Evolutionary conservation across 768 basidiomycete species (phyloP).

Genomic region (Suillus ampliporus): DNA sequence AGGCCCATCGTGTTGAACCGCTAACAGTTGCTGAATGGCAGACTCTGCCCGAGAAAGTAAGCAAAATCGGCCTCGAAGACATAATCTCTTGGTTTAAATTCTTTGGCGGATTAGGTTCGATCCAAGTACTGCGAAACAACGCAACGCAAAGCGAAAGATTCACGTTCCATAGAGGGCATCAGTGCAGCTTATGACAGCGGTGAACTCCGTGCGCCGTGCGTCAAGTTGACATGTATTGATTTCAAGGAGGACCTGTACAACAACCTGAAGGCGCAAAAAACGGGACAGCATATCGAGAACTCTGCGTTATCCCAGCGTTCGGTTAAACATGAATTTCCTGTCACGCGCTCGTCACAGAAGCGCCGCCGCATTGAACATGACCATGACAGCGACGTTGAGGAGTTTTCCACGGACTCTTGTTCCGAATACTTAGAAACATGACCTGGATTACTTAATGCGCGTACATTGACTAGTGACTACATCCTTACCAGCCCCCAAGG

Average conservation of each 20-base stretch:
- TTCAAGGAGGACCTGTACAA: constrained; percentile 49
- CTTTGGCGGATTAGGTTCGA: constrained; percentile 2
- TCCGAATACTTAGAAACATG: not conserved
- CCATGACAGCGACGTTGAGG: not conserved
- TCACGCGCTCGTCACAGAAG: not conserved
- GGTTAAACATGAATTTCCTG: not conserved
- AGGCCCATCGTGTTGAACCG: constrained; percentile 45
- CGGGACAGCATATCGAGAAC: not conserved
- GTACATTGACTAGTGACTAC: not conserved
- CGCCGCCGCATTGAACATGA: not conserved
- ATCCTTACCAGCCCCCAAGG: too few relatives aligned
- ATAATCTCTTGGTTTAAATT: constrained; percentile 14
- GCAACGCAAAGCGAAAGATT: constrained; percentile 44
- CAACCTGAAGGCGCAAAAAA: constrained; percentile 15
- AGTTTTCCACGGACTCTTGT: not conserved
- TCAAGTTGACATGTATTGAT: constrained; percentile 49
- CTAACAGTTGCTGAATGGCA: constrained; percentile 54
- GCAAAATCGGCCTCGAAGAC: constrained; percentile 20
- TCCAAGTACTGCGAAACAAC: constrained; percentile 44
- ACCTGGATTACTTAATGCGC: not conserved
- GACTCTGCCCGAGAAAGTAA: constrained; percentile 45
- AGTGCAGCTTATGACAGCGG: constrained; percentile 52
- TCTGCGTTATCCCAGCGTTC: not conserved
- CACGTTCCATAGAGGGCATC: constrained; percentile 40
- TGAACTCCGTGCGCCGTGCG: constrained; percentile 51